phyloP scores from a whole-genome alignment of 2,329 filamentous ascomycete genomes.

The Trichoderma citrinoviride region DNA sequence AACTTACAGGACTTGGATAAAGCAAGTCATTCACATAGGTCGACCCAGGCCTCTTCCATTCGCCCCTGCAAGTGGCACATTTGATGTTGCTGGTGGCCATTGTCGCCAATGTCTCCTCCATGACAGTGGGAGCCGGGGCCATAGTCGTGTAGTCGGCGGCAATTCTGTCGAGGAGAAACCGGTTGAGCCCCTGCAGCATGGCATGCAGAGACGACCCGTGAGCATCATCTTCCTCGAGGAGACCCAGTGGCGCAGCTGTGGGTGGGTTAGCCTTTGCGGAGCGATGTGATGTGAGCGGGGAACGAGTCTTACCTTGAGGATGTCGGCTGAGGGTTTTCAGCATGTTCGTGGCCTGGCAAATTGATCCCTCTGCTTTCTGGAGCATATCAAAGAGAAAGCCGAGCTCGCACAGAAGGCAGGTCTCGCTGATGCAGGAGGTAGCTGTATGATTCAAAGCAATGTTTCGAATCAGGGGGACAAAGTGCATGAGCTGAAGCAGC shows the following conservation, averaged over 20 bases:
- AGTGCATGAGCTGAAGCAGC: slow-evolving; percentile 85
- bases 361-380: slow-evolving; percentile 88
- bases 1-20: slow-evolving; percentile 58
- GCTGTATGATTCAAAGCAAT: slow-evolving; percentile 85
- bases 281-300: too few species aligned
- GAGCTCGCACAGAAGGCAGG: slow-evolving; percentile 87
- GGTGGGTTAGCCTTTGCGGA: background rate
- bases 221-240: slow-evolving; percentile 84
- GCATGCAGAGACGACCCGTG: slow-evolving; percentile 69
- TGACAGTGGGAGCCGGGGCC: slow-evolving; percentile 56
- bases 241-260: slow-evolving; percentile 66
- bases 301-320: slow-evolving; percentile 59
- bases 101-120: slow-evolving; percentile 72
- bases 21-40: slow-evolving; percentile 83
- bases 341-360: slow-evolving; percentile 94
- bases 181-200: slow-evolving; percentile 82
- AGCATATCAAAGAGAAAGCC: slow-evolving; percentile 98
- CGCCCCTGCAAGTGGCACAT: slow-evolving; percentile 83
- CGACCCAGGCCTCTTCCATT: slow-evolving; percentile 75
- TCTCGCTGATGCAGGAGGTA: slow-evolving; percentile 75
- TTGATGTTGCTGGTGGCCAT: slow-evolving; percentile 70
- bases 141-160: slow-evolving; percentile 72
- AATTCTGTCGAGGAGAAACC: slow-evolving; percentile 82
- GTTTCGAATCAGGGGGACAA: slow-evolving; percentile 85
- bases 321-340: slow-evolving; percentile 84